Conservation (phyloP, 2,329 filamentous ascomycete genomes). For the Polytolypa hystricis region DNA sequence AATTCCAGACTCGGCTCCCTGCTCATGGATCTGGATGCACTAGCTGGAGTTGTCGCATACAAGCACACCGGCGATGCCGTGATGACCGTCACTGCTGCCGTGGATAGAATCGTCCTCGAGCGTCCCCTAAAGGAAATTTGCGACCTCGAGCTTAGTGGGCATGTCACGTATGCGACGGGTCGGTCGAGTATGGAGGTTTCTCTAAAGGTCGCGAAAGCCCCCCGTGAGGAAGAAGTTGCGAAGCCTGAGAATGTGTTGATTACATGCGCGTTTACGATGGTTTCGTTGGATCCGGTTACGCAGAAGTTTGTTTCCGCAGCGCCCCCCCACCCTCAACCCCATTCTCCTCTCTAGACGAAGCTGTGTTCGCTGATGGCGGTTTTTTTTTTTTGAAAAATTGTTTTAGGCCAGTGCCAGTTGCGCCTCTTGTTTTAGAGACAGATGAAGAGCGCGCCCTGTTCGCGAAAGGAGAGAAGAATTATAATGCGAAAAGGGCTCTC, state of each 20-base stretch:
- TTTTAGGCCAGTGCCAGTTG: conserved; percentile 47
- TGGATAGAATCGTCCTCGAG: conserved; percentile 55
- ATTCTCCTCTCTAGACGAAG: too few relatives aligned
- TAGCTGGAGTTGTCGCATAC: conserved; percentile 66
- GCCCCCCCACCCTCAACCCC: too few relatives aligned
- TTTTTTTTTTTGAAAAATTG: not conserved
- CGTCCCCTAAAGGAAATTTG: conserved; percentile 66
- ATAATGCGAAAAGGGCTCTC: conserved; percentile 54
- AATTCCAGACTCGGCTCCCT: conserved; percentile 53
- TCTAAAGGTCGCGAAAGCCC: conserved; percentile 59
- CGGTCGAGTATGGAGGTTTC: conserved; percentile 64
- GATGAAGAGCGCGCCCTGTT: conserved; percentile 55
- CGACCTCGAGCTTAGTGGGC: conserved; percentile 61
- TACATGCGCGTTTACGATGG: conserved; percentile 69
- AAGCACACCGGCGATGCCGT: conserved; percentile 57
- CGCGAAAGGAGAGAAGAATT: conserved; percentile 53
- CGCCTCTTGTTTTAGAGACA: conserved; percentile 51
- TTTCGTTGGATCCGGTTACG: conserved; percentile 57
- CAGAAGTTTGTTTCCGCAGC: conserved; percentile 45
- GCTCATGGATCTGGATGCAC: conserved; percentile 69
- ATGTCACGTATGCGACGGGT: conserved; percentile 61
- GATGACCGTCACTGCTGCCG: conserved; percentile 53
- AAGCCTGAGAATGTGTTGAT: conserved; percentile 53
- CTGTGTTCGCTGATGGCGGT: conserved; percentile 3
- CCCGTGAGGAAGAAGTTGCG: conserved; percentile 15